Base-by-base conservation (phyloP, 192 early-diverging fungal genomes). In the Coemansia sp. region DNA sequence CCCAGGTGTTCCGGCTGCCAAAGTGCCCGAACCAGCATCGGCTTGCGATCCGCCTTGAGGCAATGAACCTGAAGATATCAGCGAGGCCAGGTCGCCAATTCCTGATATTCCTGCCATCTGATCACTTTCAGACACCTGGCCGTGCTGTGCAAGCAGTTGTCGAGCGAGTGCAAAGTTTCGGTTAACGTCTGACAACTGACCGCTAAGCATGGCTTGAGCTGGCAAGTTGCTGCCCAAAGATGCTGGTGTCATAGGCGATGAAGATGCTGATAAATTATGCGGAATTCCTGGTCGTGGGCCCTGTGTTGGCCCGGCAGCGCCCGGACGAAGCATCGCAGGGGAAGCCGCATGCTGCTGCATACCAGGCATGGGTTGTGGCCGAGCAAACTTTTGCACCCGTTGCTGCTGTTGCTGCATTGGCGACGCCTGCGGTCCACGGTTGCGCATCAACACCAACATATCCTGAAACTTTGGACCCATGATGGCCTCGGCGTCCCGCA, bases 391-490 rank as follows among this genome's bases (percentile, higher is more conserved):
- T 44, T 34, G 48, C 23, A 46, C 24, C 6, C 60, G 47, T 25
- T 37, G 61, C 55, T 56, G 58, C 54, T 66, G 63, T 58, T 62
- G 62, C 24, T 40, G 55, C 21, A 20, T 55, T 5, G 47, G 47
- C 50, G 42, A 34, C 9, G 38, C 12, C 15, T 14, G 47, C 9
- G 15, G 25, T 18, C 67, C 67, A n/a, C 67, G 77, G 17, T 52
- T 67, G 26, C 64, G 71, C 77, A 74, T 74, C 24, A 79, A 5
- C 4, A 44, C 64, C 20, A 79, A 46, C 53, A 79, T 54, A 37
- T 73, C 68, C 21, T 74, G 70, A 44, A 79, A 79, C 58, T 66
- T 66, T 52, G 67, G 31, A 5, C 77, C 77, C 68, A 79, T 70
- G 54, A 79, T 70, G 1, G 60, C 67, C 54, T 79, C 64, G 14